Base-by-base conservation (phyloP, 768 basidiomycete species). In the Russula ochroleuca region DNA sequence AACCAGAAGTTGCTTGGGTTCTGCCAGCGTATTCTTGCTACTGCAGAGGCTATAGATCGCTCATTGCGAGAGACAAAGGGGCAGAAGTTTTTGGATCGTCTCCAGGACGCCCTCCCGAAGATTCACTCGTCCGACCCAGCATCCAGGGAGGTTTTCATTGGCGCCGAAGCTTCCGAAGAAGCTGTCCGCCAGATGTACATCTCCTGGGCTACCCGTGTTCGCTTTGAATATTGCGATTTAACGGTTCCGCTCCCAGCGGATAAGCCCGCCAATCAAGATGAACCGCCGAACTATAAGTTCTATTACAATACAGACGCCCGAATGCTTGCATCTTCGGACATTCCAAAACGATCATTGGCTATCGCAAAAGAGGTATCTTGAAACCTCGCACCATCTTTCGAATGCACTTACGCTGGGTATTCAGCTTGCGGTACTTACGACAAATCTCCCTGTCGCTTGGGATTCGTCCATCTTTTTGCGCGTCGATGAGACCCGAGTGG, bases 141-240 rank as follows among this genome's bases (percentile, higher is more conserved):
- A 19, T 62, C 68, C 10, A 59, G 77, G 21, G 73, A 75, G 57
- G 70, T 77, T 40, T 75, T 84, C 56, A 79, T 85, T 63, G 65
- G 71, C 19, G 77, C 79, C 2, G 85, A 83, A 40, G 72, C 78
- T 9, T 85, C 87, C 2, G 87, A 91, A 48, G 90, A 88, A 71
- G 82, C 81, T 33, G 78, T 85, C 1, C 78, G 79, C 68, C 86
- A 85, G 71, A 79, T 81, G 9, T 97, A 98, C 73, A 70, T 90
- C 59, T 83, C 88, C 45, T 98, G 95, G 94, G 92, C 91, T 5
- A 90, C 79, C 11, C 79, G 81, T 67, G 82, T 83, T 28, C 81
- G 94, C 57, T 98, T 97, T 75, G 91, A 95, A 73, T 96, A 97
- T 71, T 94, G 92, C 72, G 93, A 97, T 74, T 79, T 97, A 66